Base-by-base conservation (phyloP, 768 basidiomycete genomes). In the Tricholoma terreum region DNA sequence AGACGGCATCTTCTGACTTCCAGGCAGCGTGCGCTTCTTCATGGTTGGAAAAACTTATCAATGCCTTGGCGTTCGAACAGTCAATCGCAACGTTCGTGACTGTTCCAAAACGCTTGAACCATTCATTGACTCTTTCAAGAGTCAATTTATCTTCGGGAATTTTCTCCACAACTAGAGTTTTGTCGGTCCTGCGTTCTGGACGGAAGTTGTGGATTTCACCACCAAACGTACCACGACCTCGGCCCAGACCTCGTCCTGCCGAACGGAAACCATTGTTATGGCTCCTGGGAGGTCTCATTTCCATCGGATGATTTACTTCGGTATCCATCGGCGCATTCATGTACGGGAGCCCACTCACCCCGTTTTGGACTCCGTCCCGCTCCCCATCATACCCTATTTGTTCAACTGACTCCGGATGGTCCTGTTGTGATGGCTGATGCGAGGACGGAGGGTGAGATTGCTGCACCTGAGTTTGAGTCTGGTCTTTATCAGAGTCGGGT, bases 1-100 rank as follows among this genome's bases (percentile, higher is more conserved):
- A 97, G 12, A 97, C 89, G n/a, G 94, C 93, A 60, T 96, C 93
- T 71, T 95, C 91, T 22, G 86, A 85, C 70, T 91, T 92, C 90
- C 94, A 94, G 1, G 95, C 95, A 11, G 84, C 82, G 65, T 89
- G 84, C 0, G 95, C 95, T 65, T 94, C 90, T 19, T 82, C 83
- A 67, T 94, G 92, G 8, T 79, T 83, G 33, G 84, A 79, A 71
- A 97, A 98, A 61, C 89, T 93, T 60, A 98, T 89, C 50, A 98
- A 74, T 0, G 94, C 94, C 68, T 94, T 92, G 45, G 84, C 80
- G 45, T 77, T 83, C 17, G 73, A 68, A n/a, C 75, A 74, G 68
- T 98, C 94, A 50, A 97, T 84, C 6, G 92, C 92, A 51, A 97
- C 90, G 61, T 94, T 93, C 11, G 93, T 94, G 59, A 98, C 92